phyloP scores from a whole-genome alignment of 2,329 filamentous ascomycete species.

The Chaetomium sp. region DNA sequence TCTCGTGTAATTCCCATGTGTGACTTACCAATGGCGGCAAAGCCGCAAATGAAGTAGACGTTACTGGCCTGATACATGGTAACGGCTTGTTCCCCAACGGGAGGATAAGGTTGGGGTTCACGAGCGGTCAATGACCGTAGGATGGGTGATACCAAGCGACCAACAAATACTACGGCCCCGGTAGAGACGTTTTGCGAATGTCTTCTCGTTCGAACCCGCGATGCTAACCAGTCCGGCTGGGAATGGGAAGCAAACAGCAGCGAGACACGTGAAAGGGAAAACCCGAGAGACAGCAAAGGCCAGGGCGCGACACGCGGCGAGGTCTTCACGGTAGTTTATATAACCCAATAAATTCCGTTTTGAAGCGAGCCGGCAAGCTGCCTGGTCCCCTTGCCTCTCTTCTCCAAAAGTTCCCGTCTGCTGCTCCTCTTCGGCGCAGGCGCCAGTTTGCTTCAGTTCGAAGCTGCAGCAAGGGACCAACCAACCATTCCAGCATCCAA shows the following conservation, averaged over 20 bases:
- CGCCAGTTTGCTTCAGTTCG: neutral
- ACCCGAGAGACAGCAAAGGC: no score
- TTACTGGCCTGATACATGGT: slow-evolving; percentile 41
- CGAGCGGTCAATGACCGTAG: neutral
- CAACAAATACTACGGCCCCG: neutral
- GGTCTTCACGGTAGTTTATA: no score
- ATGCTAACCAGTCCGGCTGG: no score
- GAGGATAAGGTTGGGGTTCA: neutral
- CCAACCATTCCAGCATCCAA: neutral
- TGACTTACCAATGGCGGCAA: slow-evolving; percentile 52
- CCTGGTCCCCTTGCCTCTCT: no score
- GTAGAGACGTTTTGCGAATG: no score
- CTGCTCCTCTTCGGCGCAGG: no score
- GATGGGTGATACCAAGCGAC: neutral
- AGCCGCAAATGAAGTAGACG: slow-evolving; percentile 54
- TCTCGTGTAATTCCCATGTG: neutral
- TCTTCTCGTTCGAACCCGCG: no score
- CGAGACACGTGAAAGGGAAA: neutral
- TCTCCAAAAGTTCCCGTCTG: no score
- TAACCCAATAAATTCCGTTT: no score
- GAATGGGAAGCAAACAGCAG: no score
- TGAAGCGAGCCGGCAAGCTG: no score
- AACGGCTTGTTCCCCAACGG: neutral
- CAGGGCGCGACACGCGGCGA: no score
- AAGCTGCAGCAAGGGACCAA: neutral